Evolutionary conservation across 2,329 filamentous ascomycete species (phyloP), one percentile per base, ranked within the genome.

Genomic region (Penicillium hordei): DNA sequence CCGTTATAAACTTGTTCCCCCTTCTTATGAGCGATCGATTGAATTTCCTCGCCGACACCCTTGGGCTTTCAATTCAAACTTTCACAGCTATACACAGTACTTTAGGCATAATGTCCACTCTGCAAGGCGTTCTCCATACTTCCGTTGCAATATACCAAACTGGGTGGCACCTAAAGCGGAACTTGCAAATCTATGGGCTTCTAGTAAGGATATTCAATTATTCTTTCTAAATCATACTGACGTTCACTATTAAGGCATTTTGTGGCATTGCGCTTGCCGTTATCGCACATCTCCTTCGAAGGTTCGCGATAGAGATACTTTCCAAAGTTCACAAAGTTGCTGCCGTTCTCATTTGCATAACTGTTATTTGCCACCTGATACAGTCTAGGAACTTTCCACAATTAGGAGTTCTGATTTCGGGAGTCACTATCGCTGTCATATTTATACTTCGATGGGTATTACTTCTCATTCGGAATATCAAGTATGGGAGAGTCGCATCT

Each of bases 1-100:
- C 57, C 36, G 25, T 59, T 21, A 39, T 57, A 13, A 63, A 63
- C 53, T 51, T 60, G 31, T 12, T 61, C 33, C 55, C 55, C n/a
- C 38, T 63, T 31, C 15, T 61, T n/a, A 23, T 63, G 15, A 38
- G 46, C 7, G 55, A 46, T 27, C 56, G 54, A 19, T 51, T 64
- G 3, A 64, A 51, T 36, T 53, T 60, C n/a, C 44, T 54, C 15
- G 61, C 53, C 9, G 57, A 64, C 31, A 40, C 59, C 10, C 44
- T 69, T 44, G 56, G 62, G 29, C 42, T 70, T 12, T 60, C 52
- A 45, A 54, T 68, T n/a, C 52, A 53, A 23, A 59, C 50, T 33
- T 62, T 59, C 50, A 36, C 49, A 27, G 25, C 48, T 39, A 48
- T 66, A 19, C 55, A 70, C 58, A 43, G 52, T 9, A 66, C 51